A percentile compares a stretch with the other conserved stretches of the same genome.
Conservation (phyloP, 2,329 filamentous ascomycete species). For the Fusarium sp. region DNA sequence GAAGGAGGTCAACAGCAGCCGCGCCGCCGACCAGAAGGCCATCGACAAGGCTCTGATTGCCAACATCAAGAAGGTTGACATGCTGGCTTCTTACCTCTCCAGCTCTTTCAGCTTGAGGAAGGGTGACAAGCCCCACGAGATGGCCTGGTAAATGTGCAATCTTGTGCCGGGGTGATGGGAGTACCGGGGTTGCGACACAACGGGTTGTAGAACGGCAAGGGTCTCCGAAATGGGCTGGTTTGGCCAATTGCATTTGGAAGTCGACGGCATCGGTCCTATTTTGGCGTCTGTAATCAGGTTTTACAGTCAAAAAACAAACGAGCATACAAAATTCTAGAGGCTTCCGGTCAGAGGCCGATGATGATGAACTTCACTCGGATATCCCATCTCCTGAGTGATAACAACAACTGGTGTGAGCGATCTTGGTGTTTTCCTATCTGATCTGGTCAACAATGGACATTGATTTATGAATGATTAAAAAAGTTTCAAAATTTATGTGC, state of each 20-base stretch:
- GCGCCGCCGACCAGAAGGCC: constrained; percentile 97
- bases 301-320: constrained; percentile 67
- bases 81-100: constrained; percentile 92
- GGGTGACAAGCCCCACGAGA: constrained; percentile 99
- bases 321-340: constrained; percentile 54
- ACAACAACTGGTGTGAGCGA: constrained; percentile 28
- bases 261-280: constrained; percentile 73
- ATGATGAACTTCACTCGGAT: constrained; percentile 48
- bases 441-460: constrained; percentile 35
- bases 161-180: constrained; percentile 45
- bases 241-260: constrained; percentile 75
- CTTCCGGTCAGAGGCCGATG: constrained; percentile 50
- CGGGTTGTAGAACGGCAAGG: constrained; percentile 60
- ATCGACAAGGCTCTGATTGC: constrained; percentile 96
- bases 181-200: constrained; percentile 50
- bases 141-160: constrained; percentile 86
- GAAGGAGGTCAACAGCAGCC: constrained; percentile 93
- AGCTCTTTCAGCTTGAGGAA: constrained; percentile 98
- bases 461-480: constrained; percentile 30
- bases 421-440: constrained; percentile 17
- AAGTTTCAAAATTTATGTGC: constrained; percentile 24
- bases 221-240: constrained; percentile 66
- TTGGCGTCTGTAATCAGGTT: constrained; percentile 76
- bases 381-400: constrained; percentile 38
- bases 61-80: constrained; percentile 98